Evolutionary conservation across 2,329 filamentous ascomycete species (phyloP), one percentile per base, ranked within the genome.

Genomic region (Chaetothyriales sp.): DNA sequence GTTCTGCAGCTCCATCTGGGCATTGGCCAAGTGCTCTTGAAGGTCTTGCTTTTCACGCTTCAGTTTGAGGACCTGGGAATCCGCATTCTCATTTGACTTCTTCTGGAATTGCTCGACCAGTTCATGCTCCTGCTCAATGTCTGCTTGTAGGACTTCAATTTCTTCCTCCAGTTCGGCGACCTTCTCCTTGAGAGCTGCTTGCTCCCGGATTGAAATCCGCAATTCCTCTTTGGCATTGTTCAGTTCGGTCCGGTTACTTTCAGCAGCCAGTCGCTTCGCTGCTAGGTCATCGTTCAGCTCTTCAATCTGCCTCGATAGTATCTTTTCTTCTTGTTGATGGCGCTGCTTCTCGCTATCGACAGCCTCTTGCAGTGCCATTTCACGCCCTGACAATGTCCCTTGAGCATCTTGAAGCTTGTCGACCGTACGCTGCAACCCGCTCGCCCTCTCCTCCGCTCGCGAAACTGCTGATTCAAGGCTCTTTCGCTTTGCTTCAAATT

Each of bases 211-310:
- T 22, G 78, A 77, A 48, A 83, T 73, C n/a, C 84, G 78, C 7
- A 89, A 73, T 51, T 88, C 81, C 57, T 89, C 84, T 50, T 78
- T 79, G 7, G 82, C 76, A 6, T 72, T 69, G 1, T 82, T 78
- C 2, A 89, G 69, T 60, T 89, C 84, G 49, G 74, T 76, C 49
- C 82, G 78, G 22, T 85, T 71, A 48, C 78, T 77, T 18, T 83
- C 83, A 5, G 87, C 66, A 44, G 79, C 73, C n/a, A 75, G 70
- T 61, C 85, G 79, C 56, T 83, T 80, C 25, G 77, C 72, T 51
- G 83, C 76, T 10, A 92, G 73, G 53, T 88, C 85, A 47, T 80
- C 76, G 61, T 85, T 82, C 8, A 92, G 73, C 48, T 84, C 82
- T 46, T 84, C 78, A 49, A 94, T 80, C 64, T 92, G 86, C n/a